Evolutionary conservation across 805 yeast genomes (phyloP).

Genomic region (Huiozyma naganishii): DNA sequence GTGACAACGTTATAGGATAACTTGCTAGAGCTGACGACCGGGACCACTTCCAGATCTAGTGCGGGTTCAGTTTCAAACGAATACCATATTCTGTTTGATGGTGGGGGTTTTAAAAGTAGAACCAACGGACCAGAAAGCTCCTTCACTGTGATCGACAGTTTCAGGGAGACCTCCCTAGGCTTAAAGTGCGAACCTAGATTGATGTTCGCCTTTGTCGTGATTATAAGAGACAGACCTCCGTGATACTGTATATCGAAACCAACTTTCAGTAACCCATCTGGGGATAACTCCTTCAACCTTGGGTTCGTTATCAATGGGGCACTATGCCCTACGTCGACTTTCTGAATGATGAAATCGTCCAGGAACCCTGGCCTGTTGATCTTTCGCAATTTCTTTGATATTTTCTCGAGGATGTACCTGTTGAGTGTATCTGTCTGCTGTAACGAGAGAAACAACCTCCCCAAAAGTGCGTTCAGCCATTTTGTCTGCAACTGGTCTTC

Average conservation of each 20-base stretch:
- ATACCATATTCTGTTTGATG: constrained; percentile 86
- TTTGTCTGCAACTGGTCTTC: constrained; percentile 75
- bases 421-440: constrained; percentile 64
- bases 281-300: constrained; percentile 51
- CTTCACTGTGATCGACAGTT: constrained; percentile 57
- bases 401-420: constrained; percentile 42
- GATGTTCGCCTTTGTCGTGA: constrained; percentile 70
- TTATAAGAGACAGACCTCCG: constrained; percentile 66
- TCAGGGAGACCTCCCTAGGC: constrained; percentile 64
- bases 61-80: constrained; percentile 72
- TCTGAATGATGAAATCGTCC: constrained; percentile 67
- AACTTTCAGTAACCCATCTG: constrained; percentile 67
- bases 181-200: constrained; percentile 68
- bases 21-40: constrained; percentile 79
- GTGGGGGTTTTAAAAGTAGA: constrained; percentile 73
- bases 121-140: constrained; percentile 65
- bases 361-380: constrained; percentile 81
- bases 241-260: constrained; percentile 53
- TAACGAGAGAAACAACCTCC: constrained; percentile 67
- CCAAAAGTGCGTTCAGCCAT: constrained; percentile 85
- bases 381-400: constrained; percentile 64
- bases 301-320: constrained; percentile 78
- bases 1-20: constrained; percentile 71
- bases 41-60: constrained; percentile 69
- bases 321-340: constrained; percentile 64